Evolutionary conservation across 1,139 yeast genomes (phyloP).

Genomic region (Lodderomyces margitis): DNA sequence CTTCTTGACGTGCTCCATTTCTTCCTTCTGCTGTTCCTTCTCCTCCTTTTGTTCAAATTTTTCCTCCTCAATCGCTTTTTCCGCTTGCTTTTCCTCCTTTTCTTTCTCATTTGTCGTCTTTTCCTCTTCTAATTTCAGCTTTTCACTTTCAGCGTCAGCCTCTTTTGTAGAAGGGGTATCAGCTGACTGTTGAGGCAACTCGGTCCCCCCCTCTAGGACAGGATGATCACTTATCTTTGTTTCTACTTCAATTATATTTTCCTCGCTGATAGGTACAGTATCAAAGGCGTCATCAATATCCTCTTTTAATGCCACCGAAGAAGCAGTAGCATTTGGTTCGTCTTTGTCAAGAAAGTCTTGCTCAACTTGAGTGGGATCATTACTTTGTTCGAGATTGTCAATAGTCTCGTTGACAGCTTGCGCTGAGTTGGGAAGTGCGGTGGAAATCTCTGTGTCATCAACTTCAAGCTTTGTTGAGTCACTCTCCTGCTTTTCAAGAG

Average conservation of each 20-base stretch:
- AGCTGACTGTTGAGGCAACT: background rate
- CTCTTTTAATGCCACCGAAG: conserved; percentile 4
- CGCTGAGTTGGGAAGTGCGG: background rate
- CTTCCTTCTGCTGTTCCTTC: conserved; percentile 4
- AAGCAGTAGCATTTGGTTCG: background rate
- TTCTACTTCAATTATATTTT: conserved; percentile 10
- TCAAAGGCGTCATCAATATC: conserved; percentile 13
- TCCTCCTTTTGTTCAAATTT: conserved; percentile 9
- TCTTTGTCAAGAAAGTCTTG: background rate
- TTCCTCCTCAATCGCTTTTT: conserved; percentile 8
- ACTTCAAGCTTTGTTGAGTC: background rate
- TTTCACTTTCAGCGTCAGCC: conserved; percentile 2
- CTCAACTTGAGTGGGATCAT: conserved; percentile 1
- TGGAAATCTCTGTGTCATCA: background rate
- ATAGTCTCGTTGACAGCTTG: background rate
- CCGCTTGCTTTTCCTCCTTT: conserved; percentile 8
- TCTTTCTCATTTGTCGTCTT: conserved; percentile 11
- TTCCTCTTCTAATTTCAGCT: background rate
- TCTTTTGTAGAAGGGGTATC: background rate
- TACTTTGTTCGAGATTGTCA: conserved; percentile 7
- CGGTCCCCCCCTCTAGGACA: background rate
- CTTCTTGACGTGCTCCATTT: conserved; percentile 4
- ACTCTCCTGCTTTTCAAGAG: conserved; percentile 2
- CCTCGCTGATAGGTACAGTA: conserved; percentile 8
- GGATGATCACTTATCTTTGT: conserved; percentile 2